Base-by-base conservation (phyloP, 257 asterid genomes). In the Fraxinus americana region DNA sequence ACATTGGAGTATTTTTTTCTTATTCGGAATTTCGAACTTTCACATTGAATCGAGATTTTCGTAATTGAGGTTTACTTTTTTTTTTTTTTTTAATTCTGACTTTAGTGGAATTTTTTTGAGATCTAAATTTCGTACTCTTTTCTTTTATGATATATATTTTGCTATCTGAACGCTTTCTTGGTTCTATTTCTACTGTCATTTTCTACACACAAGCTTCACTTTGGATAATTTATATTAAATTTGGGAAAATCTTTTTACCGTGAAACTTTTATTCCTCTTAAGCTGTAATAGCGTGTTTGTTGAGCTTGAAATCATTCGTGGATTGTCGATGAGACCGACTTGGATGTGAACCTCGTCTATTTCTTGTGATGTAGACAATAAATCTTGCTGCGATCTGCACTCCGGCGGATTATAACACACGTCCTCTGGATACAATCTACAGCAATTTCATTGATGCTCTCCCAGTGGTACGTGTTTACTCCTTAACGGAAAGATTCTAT, bases 311-410 rank as follows among this genome's bases (percentile, higher is more conserved):
- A n/a, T 6, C 23, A 27, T 57, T 45, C 43, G 10, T 70, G 72
- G 34, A 63, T 76, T 23, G 63, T 34, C 45, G 45, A 29, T 21
- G 32, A 69, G 65, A 54, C 65, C 36, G 83, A 67, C 85, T 72
- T 57, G 59, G 75, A 14, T 78, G 89, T 80, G 67, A 82, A 29
- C 34, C 63, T 81, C 32, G 65, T 23, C 6, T 12, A 61, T 76
- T 85, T 81, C 36, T 80, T 84, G 84, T 82, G 83, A 80, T 73
- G 78, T 75, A 94, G 99, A 90, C 96, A 54, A 63, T 23, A 71
- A 94, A 94, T 87, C 99, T 94, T 84, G 99, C 99, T 29, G 99
- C 99, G 77, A 94, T 94, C 84, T 94, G 99, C 88, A 94, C 99
- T 76, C 99, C 99, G 59, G 97, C 98, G 5, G 98, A 94, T 85